These are phyloP conservation scores for Phytophthora capsici DNA, from an alignment of 352 stramenopile species.

Conservation along the genomic window DNA sequence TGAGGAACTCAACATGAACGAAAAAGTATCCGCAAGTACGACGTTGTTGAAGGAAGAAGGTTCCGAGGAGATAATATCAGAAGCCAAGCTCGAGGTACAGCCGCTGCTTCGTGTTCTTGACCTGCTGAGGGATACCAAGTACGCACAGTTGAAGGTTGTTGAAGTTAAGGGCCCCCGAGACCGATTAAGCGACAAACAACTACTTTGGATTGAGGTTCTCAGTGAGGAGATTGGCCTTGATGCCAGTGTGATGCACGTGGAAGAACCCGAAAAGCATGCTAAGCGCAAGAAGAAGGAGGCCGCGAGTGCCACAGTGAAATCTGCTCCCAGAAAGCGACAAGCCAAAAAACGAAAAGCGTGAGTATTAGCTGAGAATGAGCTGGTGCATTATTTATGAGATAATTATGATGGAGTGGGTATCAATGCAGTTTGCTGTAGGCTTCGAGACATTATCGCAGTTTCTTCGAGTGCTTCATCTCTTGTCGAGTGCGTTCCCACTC, in stretches of 20 bases:
- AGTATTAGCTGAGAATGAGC: background rate
- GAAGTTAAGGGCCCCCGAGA: conserved; percentile 90
- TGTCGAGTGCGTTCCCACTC: conserved; percentile 51
- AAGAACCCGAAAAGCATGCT: conserved; percentile 62
- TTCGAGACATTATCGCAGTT: conserved; percentile 8
- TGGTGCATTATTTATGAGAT: conserved; percentile 14
- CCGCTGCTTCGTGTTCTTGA: conserved; percentile 25
- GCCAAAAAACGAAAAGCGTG: conserved; percentile 23
- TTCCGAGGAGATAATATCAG: background rate
- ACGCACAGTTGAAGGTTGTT: conserved; percentile 64
- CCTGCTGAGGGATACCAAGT: conserved; percentile 22
- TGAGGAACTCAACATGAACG: conserved; percentile 59
- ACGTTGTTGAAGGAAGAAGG: conserved; percentile 2
- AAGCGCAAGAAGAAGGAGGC: conserved; percentile 42
- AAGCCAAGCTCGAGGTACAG: conserved; percentile 22
- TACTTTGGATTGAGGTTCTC: conserved; percentile 79
- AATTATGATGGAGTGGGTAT: too few species aligned
- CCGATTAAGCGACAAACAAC: conserved; percentile 82
- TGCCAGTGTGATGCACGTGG: conserved; percentile 73
- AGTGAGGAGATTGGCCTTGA: conserved; percentile 61
- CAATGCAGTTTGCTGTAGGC: background rate
- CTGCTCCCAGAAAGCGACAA: conserved; percentile 16
- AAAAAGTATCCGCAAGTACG: conserved; percentile 13
- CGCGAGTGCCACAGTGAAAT: conserved; percentile 4
- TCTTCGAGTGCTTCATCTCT: conserved; percentile 34